These are phyloP conservation scores for Citrullus mucosospermus DNA, from an alignment of 306 rosid genomes.

Conservation along the genomic window DNA sequence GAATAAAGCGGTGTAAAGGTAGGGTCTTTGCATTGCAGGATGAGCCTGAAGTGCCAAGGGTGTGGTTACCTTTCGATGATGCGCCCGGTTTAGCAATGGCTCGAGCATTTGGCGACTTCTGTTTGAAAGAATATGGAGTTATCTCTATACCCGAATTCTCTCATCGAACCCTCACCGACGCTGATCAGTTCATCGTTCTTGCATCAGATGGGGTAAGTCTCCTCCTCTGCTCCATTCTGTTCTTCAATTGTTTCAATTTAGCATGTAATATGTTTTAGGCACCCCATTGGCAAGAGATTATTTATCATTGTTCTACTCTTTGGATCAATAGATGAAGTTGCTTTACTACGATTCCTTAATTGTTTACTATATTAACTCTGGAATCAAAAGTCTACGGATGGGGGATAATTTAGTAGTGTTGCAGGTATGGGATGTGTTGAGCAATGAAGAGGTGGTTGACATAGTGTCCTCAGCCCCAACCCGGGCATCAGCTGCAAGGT, in stretches of 20 bases:
- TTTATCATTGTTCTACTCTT: background rate
- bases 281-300: background rate
- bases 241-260: background rate
- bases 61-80: constrained; percentile 90
- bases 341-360: background rate
- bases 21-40: constrained; percentile 93
- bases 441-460: constrained; percentile 89
- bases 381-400: background rate
- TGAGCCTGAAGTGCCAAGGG: constrained; percentile 92
- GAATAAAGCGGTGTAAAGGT: constrained; percentile 80
- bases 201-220: constrained; percentile 88
- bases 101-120: constrained; percentile 94
- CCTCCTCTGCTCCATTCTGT: background rate
- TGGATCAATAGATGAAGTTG: background rate
- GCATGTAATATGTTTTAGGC: background rate
- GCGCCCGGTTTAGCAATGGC: constrained; percentile 99
- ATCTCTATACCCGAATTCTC: constrained; percentile 89
- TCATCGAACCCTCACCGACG: constrained; percentile 52
- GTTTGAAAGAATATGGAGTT: constrained; percentile 92
- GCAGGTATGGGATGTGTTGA: constrained; percentile 95
- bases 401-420: background rate
- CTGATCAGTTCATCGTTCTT: constrained; percentile 81
- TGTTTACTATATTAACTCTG: background rate
- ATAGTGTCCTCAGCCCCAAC: constrained; percentile 61
- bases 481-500: constrained; percentile 66